These are phyloP conservation scores for Triticum turgidum DNA, from an alignment of 176 grass and related monocot genomes.

Conservation along the genomic window DNA sequence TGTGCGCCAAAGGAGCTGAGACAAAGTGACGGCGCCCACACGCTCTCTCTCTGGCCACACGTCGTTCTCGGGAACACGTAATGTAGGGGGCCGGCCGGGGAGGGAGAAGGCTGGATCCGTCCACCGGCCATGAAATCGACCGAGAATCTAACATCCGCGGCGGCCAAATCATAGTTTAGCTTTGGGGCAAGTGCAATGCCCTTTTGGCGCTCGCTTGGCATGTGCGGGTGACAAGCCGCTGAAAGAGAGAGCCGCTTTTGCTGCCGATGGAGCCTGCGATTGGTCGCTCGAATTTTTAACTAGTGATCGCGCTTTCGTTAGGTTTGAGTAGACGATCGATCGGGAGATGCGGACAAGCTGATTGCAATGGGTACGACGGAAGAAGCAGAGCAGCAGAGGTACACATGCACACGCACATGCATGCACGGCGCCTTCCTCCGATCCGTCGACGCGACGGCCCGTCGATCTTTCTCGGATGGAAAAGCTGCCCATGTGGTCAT, in stretches of 20 bases:
- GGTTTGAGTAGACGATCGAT: neutral
- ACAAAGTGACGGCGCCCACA: neutral
- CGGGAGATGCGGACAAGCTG: neutral
- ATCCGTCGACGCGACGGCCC: neutral
- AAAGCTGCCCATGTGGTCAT: neutral
- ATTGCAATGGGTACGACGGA: neutral
- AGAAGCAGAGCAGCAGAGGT: neutral
- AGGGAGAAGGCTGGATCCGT: neutral
- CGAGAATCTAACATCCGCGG: neutral
- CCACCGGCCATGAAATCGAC: neutral
- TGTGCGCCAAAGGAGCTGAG: too few species aligned
- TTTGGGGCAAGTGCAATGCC: neutral
- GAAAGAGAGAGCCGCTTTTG: neutral
- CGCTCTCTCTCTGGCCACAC: neutral
- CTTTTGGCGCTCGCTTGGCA: neutral
- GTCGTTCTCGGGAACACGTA: neutral
- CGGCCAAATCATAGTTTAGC: neutral
- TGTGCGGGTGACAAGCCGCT: conserved; percentile 24
- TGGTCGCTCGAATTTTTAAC: neutral
- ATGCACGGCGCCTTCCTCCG: too few species aligned
- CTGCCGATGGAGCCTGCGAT: neutral
- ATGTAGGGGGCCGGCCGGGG: neutral
- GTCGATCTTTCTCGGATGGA: neutral
- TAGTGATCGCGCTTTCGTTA: neutral
- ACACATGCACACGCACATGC: neutral